Conservation (phyloP, 805 yeast species). For the Barnettozyma populi region DNA sequence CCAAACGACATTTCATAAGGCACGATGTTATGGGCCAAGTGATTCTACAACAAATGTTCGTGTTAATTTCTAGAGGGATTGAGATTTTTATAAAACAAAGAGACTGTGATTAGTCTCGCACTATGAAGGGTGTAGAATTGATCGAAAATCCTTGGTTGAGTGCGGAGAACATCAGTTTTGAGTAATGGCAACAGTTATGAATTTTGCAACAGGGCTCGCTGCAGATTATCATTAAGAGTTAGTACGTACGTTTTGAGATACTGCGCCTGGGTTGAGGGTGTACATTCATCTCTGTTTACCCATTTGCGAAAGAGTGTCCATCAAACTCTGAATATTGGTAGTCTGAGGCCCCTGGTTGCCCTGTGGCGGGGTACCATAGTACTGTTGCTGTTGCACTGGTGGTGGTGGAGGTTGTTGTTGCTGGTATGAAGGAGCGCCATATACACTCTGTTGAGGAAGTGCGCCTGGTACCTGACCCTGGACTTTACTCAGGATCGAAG, state of each 20-base stretch:
- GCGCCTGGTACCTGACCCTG: conserved; percentile 2
- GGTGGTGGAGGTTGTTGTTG: conserved; percentile 6
- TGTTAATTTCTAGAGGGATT: too few relatives aligned
- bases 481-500: conserved; percentile 10
- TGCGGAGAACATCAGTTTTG: too few relatives aligned
- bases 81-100: too few relatives aligned
- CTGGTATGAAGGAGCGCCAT: conserved; percentile 1
- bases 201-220: too few relatives aligned
- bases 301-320: conserved; percentile 34
- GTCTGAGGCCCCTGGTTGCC: background rate
- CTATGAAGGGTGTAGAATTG: too few relatives aligned
- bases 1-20: too few relatives aligned
- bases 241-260: background rate
- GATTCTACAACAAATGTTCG: too few relatives aligned
- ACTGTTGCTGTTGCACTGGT: background rate
- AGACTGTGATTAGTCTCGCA: too few relatives aligned
- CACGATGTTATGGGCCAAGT: too few relatives aligned
- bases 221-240: too few relatives aligned
- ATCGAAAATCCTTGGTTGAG: too few relatives aligned
- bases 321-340: conserved; percentile 25
- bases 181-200: too few relatives aligned
- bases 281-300: conserved; percentile 18
- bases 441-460: background rate
- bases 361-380: background rate
- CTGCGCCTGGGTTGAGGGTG: conserved; percentile 6